phyloP scores from a whole-genome alignment of 768 basidiomycete genomes.

The Pleurotus eryngii region DNA sequence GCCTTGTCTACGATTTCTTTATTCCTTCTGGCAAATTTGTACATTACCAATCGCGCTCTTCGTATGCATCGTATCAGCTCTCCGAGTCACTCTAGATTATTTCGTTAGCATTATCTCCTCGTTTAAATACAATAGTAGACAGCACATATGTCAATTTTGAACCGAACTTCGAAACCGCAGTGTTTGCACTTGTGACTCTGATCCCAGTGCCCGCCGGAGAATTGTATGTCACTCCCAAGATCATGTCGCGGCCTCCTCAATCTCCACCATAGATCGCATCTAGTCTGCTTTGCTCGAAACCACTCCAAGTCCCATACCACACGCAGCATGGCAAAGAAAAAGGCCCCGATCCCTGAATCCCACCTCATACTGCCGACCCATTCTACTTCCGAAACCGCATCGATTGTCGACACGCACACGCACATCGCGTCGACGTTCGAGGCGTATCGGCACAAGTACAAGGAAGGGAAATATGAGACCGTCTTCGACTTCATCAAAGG shows the following conservation, averaged over 20 bases:
- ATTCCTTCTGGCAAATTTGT: not conserved
- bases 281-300: not conserved
- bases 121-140: not conserved
- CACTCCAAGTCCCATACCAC: not conserved
- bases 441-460: conserved; percentile 61
- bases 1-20: not conserved
- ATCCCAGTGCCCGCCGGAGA: no score
- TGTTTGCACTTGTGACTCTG: no score
- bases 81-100: no score
- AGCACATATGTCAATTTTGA: no score
- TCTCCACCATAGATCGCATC: not conserved
- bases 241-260: not conserved
- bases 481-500: conserved; percentile 69
- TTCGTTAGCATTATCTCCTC: no score
- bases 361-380: conserved; percentile 35
- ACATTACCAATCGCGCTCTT: not conserved
- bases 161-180: no score
- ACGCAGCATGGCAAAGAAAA: conserved; percentile 36
- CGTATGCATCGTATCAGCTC: no score
- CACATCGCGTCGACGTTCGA: conserved; percentile 76
- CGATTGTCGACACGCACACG: conserved; percentile 81
- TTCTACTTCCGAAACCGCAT: conserved; percentile 25
- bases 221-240: not conserved
- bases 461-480: conserved; percentile 45
- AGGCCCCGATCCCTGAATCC: conserved; percentile 32